Percentiles rank a stretch among this genome's conserved stretches.
These are phyloP conservation scores for Aureobasidium sp. DNA, from an alignment of 2,329 filamentous ascomycete genomes.

Conservation along the genomic window DNA sequence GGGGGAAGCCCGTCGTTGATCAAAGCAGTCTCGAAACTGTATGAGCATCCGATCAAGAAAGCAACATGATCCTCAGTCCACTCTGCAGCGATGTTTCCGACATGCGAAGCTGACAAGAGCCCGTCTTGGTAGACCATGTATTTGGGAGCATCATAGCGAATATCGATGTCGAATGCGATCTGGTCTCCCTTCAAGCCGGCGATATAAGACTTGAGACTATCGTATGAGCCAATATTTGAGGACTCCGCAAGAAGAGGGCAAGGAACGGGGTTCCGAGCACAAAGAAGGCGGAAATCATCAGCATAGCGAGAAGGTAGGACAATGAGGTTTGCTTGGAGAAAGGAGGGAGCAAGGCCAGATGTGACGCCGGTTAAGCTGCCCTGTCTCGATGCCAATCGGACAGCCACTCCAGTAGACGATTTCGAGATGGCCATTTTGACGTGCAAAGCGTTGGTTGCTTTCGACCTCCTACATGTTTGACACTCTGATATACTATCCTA, in stretches of 20 bases:
- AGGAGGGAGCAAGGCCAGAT: conserved; percentile 48
- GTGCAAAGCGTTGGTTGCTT: background rate
- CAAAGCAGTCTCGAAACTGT: conserved; percentile 56
- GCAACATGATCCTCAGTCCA: conserved; percentile 55
- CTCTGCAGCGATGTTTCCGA: conserved; percentile 39
- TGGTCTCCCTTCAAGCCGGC: conserved; percentile 23
- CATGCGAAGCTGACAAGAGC: conserved; percentile 32
- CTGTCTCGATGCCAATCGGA: conserved; percentile 38
- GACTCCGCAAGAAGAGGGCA: conserved; percentile 55
- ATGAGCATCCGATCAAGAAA: conserved; percentile 58
- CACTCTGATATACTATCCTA: background rate
- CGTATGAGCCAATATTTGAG: conserved; percentile 36
- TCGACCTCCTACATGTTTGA: background rate
- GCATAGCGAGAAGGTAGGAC: conserved; percentile 52
- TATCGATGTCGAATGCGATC: conserved; percentile 43
- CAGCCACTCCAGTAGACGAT: background rate
- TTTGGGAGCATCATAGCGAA: conserved; percentile 51
- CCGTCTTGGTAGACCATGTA: conserved; percentile 54
- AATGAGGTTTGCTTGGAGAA: conserved; percentile 57
- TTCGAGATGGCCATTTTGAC: background rate
- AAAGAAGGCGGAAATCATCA: conserved; percentile 51
- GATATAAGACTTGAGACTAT: conserved; percentile 34
- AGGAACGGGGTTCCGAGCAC: conserved; percentile 54
- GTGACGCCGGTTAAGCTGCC: conserved; percentile 40
- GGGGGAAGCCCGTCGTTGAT: conserved; percentile 44